Evolutionary conservation across 805 yeast genomes (phyloP).

Genomic region (Monosporozyma aerobia): DNA sequence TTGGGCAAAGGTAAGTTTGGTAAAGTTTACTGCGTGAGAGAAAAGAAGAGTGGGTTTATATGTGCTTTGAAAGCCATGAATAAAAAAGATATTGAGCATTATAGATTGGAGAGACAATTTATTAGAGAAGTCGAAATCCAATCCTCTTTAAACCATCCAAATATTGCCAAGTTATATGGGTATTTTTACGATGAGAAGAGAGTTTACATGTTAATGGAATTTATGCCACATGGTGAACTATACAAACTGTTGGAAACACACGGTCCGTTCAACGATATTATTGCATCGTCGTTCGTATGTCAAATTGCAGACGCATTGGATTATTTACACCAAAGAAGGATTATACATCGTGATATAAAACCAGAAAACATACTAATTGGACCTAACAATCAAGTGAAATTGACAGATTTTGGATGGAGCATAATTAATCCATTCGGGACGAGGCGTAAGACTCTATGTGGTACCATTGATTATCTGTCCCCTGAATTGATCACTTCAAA

Average conservation of each 20-base stretch:
- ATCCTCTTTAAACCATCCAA: conserved; percentile 64
- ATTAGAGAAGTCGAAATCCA: conserved; percentile 90
- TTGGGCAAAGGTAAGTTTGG: conserved; percentile 94
- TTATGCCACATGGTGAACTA: conserved; percentile 77
- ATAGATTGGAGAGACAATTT: conserved; percentile 76
- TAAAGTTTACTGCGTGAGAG: conserved; percentile 80
- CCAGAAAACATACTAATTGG: conserved; percentile 87
- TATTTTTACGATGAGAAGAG: conserved; percentile 74
- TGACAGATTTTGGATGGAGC: conserved; percentile 96
- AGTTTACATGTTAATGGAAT: conserved; percentile 79
- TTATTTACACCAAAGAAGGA: conserved; percentile 68
- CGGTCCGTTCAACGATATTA: conserved; percentile 60
- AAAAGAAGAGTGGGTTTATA: conserved; percentile 62
- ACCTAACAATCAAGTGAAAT: conserved; percentile 63
- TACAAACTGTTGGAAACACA: conserved; percentile 61
- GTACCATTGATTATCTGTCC: conserved; percentile 87
- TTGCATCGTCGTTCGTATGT: conserved; percentile 68
- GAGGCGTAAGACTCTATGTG: conserved; percentile 77
- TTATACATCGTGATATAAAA: conserved; percentile 87
- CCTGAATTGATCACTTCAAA: conserved; percentile 89
- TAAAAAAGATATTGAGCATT: conserved; percentile 63
- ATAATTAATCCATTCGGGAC: conserved; percentile 50
- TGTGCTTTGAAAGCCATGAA: conserved; percentile 91
- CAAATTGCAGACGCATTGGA: conserved; percentile 77
- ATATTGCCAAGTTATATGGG: conserved; percentile 72